Conservation (phyloP, 148 eudicot species). For the Silene latifolia region DNA sequence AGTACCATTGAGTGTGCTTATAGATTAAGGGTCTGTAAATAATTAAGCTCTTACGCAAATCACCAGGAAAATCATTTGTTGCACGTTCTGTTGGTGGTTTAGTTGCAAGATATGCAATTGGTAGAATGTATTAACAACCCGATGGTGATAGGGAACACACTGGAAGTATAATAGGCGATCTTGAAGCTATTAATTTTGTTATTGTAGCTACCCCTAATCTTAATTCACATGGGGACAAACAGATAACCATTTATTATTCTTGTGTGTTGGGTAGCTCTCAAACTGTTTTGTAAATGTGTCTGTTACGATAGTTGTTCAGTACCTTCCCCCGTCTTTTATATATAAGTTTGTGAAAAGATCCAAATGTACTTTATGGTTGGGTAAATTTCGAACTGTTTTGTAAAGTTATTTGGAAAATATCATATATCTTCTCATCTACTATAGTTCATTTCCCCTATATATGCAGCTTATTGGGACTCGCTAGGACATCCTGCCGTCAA, state of each 20-base stretch:
- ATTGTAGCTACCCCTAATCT: slow-evolving; percentile 98
- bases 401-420: too few species aligned
- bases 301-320: too few species aligned
- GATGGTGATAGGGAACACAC: slow-evolving; percentile 28
- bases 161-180: slow-evolving; percentile 71
- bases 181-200: slow-evolving; percentile 78
- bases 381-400: too few species aligned
- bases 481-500: too few species aligned
- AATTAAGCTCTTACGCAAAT: slow-evolving; percentile 36
- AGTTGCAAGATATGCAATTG: slow-evolving; percentile 94
- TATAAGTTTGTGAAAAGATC: too few species aligned
- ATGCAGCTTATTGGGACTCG: too few species aligned
- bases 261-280: neutral
- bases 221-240: slow-evolving; percentile 91
- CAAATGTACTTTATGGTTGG: too few species aligned
- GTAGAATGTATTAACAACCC: slow-evolving; percentile 54
- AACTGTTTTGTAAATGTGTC: too few species aligned
- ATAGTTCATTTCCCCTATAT: too few species aligned
- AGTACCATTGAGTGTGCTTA: too few species aligned
- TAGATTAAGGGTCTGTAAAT: slow-evolving; percentile 77
- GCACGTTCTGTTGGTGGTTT: slow-evolving; percentile 96
- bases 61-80: slow-evolving; percentile 76
- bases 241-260: slow-evolving; percentile 34
- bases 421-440: too few species aligned
- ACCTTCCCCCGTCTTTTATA: too few species aligned